These are phyloP conservation scores for Phyllosticta citribraziliensis DNA, from an alignment of 2,329 filamentous ascomycete genomes.

Conservation along the genomic window DNA sequence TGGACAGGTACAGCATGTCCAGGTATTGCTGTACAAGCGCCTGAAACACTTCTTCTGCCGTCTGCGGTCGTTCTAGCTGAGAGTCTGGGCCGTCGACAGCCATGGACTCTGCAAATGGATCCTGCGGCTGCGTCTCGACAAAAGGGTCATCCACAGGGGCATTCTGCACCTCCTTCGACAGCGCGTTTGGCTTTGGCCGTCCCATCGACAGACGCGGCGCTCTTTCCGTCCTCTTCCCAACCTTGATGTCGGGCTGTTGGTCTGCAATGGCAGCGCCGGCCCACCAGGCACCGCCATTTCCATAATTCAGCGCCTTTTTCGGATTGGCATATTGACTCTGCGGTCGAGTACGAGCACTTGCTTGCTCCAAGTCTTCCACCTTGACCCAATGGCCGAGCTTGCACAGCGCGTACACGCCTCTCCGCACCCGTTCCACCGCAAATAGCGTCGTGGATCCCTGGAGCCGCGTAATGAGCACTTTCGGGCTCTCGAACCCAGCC, in stretches of 20 bases:
- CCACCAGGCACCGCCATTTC: slow-evolving; percentile 22
- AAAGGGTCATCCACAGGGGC: not conserved
- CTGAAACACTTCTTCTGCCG: slow-evolving; percentile 41
- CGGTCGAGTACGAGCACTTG: slow-evolving; percentile 27
- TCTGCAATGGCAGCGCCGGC: slow-evolving; percentile 19
- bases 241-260: not conserved
- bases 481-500: slow-evolving; percentile 4
- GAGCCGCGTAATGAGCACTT: slow-evolving; percentile 25
- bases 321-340: slow-evolving; percentile 40
- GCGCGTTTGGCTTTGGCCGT: slow-evolving; percentile 13
- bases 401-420: slow-evolving; percentile 56
- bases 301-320: slow-evolving; percentile 33
- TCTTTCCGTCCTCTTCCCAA: slow-evolving; percentile 15
- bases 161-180: not conserved
- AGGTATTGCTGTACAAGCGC: slow-evolving; percentile 31
- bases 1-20: slow-evolving; percentile 37
- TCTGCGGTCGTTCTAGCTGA: slow-evolving; percentile 3
- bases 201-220: slow-evolving; percentile 24
- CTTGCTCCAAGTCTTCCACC: slow-evolving; percentile 26
- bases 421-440: slow-evolving; percentile 60
- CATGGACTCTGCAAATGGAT: slow-evolving; percentile 1
- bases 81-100: not conserved
- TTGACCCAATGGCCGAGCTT: slow-evolving; percentile 59
- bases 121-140: slow-evolving; percentile 1
- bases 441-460: slow-evolving; percentile 59